Percentiles rank a stretch among this genome's conserved stretches.
These are phyloP conservation scores for Mucor indicus DNA, from an alignment of 371 early-diverging fungal genomes.

Conservation along the genomic window DNA sequence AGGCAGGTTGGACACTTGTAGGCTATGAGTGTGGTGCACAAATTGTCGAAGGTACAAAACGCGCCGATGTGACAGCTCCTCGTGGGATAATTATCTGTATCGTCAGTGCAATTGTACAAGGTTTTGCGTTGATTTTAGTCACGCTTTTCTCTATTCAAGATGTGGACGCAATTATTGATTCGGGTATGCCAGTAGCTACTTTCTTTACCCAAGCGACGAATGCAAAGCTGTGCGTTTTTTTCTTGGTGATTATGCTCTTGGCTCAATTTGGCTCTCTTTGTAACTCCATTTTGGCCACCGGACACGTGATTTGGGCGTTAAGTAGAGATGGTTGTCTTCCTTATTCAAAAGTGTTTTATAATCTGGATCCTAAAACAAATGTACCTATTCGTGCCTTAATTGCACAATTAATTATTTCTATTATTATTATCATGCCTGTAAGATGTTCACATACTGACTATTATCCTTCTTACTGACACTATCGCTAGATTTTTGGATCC, in stretches of 20 bases:
- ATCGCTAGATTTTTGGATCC: constrained; percentile 25
- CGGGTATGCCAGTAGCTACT: constrained; percentile 17
- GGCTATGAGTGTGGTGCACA: constrained; percentile 46
- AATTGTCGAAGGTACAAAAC: constrained; percentile 43
- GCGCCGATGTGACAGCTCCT: constrained; percentile 39
- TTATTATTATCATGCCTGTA: constrained; percentile 27
- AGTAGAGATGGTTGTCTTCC: too few species aligned
- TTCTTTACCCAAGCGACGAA: constrained; percentile 19
- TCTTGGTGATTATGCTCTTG: constrained; percentile 22
- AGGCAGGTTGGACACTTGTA: constrained; percentile 37
- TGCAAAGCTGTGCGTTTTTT: constrained; percentile 13
- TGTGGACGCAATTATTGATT: constrained; percentile 19
- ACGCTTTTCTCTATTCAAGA: constrained; percentile 42
- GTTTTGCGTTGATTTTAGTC: constrained; percentile 28
- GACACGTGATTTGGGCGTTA: too few species aligned
- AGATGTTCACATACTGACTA: too few species aligned
- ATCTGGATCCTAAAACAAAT: too few species aligned
- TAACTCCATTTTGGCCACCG: constrained; percentile 18
- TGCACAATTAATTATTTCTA: constrained; percentile 13
- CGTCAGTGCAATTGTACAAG: constrained; percentile 29
- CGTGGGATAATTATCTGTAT: constrained; percentile 44
- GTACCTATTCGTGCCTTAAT: too few species aligned
- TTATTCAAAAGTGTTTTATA: too few species aligned
- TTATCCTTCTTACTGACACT: too few species aligned
- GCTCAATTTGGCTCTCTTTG: constrained; percentile 25